These are phyloP conservation scores for Dryas integrifolia DNA, from an alignment of 331 rosid genomes.

Conservation along the genomic window DNA sequence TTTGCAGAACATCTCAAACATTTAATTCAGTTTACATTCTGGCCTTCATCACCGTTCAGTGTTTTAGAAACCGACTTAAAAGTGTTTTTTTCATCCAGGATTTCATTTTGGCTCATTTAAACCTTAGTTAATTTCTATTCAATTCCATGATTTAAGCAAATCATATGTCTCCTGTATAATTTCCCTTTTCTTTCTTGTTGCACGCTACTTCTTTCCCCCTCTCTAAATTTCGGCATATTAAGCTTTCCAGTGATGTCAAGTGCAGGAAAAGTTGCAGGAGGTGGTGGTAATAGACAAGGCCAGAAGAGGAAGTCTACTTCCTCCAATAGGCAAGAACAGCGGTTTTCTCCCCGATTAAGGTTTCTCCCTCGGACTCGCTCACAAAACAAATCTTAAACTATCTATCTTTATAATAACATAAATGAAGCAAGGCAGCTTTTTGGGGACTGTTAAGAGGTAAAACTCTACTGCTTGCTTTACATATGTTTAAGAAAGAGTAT, in stretches of 20 bases:
- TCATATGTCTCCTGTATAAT: neutral
- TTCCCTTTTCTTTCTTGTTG: neutral
- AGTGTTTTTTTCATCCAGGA: neutral
- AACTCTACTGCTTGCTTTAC: neutral
- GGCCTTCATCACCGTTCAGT: neutral
- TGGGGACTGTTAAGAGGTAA: constrained; percentile 4
- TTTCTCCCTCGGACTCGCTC: constrained; percentile 24
- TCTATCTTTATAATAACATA: neutral
- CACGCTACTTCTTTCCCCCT: neutral
- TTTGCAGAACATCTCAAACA: neutral
- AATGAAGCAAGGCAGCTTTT: constrained; percentile 5
- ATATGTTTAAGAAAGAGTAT: neutral
- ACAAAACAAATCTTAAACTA: constrained; percentile 5
- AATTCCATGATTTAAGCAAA: neutral
- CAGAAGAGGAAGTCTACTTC: constrained; percentile 24
- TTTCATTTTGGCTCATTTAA: neutral
- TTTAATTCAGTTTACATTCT: neutral
- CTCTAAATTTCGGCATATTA: neutral
- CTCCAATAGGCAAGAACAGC: constrained; percentile 22
- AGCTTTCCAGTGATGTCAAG: neutral
- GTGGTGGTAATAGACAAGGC: constrained; percentile 9
- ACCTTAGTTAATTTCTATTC: neutral
- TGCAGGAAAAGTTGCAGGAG: constrained; percentile 23
- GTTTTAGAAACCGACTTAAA: neutral
- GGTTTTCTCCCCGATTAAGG: constrained; percentile 20